These are phyloP conservation scores for Boeremia lycopersici DNA, from an alignment of 2,329 filamentous ascomycete genomes.

Conservation along the genomic window DNA sequence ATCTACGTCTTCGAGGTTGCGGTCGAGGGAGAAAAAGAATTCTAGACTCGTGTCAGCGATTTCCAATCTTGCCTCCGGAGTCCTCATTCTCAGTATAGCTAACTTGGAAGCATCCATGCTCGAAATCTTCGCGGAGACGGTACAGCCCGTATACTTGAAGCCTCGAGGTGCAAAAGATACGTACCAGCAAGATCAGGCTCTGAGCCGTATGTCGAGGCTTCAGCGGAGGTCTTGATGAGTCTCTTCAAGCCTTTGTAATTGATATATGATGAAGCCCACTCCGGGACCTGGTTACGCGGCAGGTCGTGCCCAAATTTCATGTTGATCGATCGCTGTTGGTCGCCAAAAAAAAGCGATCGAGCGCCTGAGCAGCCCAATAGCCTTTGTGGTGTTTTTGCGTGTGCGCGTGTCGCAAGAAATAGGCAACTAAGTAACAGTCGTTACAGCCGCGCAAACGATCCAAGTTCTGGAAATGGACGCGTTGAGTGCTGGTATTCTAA, in stretches of 20 bases:
- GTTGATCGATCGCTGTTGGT: conserved; percentile 6
- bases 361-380: conserved; percentile 5
- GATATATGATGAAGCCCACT: conserved; percentile 85
- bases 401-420: conserved; percentile 19
- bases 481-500: conserved; percentile 25
- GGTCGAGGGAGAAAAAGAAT: conserved; percentile 95
- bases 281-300: conserved; percentile 81
- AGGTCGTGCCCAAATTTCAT: conserved; percentile 64
- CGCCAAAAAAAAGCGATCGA: neutral
- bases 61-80: neutral
- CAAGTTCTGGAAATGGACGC: conserved; percentile 27
- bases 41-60: conserved; percentile 59
- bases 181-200: conserved; percentile 90
- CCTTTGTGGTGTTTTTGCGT: conserved; percentile 1
- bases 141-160: neutral
- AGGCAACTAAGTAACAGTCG: conserved; percentile 14
- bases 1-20: conserved; percentile 96
- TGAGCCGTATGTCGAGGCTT: conserved; percentile 69
- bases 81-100: neutral
- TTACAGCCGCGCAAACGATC: conserved; percentile 21
- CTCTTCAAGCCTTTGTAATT: conserved; percentile 94
- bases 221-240: conserved; percentile 81
- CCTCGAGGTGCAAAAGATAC: conserved; percentile 34
- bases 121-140: no score
- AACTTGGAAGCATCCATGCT: no score